Conservation (phyloP, 116 monocot genomes). For the Posidonia oceanica region DNA sequence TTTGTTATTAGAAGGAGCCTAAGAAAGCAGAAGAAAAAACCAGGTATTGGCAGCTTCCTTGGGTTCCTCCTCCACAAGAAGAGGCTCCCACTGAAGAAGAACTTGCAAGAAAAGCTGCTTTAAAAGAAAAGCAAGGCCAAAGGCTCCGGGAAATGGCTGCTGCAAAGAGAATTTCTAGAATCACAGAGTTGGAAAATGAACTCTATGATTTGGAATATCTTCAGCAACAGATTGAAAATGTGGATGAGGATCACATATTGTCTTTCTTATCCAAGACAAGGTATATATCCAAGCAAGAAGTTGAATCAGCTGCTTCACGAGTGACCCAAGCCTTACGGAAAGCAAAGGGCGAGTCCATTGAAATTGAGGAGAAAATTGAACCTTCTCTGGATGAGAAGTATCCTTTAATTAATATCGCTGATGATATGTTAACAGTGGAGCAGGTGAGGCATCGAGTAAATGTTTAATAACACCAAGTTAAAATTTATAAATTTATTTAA, state of each 20-base stretch:
- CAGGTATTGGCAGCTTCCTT: constrained; percentile 86
- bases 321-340: constrained; percentile 67
- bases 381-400: constrained; percentile 61
- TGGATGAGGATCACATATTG: constrained; percentile 48
- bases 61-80: constrained; percentile 78
- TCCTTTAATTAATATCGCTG: constrained; percentile 58
- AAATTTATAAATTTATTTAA: too few relatives aligned
- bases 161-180: constrained; percentile 47
- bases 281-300: constrained; percentile 59
- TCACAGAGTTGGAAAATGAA: constrained; percentile 71
- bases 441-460: constrained; percentile 31
- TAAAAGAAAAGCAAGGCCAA: constrained; percentile 81
- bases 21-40: constrained; percentile 84
- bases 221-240: constrained; percentile 52
- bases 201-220: constrained; percentile 50
- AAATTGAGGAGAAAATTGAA: constrained; percentile 56
- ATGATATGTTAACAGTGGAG: constrained; percentile 65
- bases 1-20: constrained; percentile 40
- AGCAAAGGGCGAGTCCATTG: constrained; percentile 64
- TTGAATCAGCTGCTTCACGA: constrained; percentile 52
- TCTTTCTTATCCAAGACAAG: constrained; percentile 36
- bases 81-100: constrained; percentile 75
- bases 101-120: constrained; percentile 84
- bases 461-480: too few relatives aligned
- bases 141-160: constrained; percentile 95